Evolutionary conservation across 768 basidiomycete genomes (phyloP), one percentile per base, ranked within the genome.

Genomic region (Tephrocybe sp.): DNA sequence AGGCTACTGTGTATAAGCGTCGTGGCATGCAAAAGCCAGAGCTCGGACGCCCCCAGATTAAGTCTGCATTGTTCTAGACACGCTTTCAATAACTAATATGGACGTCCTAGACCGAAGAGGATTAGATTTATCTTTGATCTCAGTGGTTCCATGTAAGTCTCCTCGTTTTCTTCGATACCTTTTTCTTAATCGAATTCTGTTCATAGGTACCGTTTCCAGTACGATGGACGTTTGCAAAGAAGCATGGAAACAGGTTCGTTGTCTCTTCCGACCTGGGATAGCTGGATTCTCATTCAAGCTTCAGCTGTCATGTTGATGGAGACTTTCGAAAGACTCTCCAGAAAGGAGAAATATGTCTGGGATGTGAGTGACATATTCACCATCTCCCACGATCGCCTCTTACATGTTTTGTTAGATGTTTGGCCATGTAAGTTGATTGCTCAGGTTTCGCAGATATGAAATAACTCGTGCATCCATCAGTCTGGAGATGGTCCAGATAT

Each of bases 281-380:
- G 31, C 40, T 36, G 23, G 3, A 26, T 26, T 7, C 39, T 43
- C 14, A 49, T 26, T 34, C 13, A 32, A 44, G n/a, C 26, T 19
- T 9, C 54, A 84, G 83, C 82, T n/a, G 82, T 80, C 8, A 87
- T 85, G 85, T 62, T 87, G 39, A 85, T 87, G 83, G 85, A 87
- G 60, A 83, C 82, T 2, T 85, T 87, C 57, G 76, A 80, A 40
- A 75, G 77, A 4, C 67, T 87, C 13, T 78, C 80, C 7, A 64
- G 80, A 42, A 84, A 84, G 62, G 83, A 85, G 54, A 87, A 87
- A 63, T 87, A 84, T 60, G 78, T 79, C n/a, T 87, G 85, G 85
- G 85, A 87, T 75, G 84, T 85, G 57, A 67, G 83, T 74, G 23
- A 11, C 33, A 5, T 1, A 17, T 16, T 41, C 4, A 31, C 7